Evolutionary conservation across 2,329 filamentous ascomycete genomes (phyloP).

Genomic region (Cytospora piceicola): DNA sequence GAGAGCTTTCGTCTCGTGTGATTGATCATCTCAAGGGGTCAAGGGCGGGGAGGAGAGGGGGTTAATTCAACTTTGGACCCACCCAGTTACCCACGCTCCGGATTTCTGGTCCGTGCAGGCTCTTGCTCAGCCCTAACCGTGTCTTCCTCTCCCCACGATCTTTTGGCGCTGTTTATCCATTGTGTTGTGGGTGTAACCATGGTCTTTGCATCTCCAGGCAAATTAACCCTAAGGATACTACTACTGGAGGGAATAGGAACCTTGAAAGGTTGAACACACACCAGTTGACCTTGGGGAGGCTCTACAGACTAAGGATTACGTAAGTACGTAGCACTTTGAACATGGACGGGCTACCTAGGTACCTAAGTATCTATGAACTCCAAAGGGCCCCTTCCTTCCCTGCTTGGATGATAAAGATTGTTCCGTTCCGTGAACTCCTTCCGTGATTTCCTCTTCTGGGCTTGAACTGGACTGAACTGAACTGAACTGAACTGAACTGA

Average conservation of each 20-base stretch:
- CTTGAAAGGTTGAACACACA: no score
- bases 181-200: neutral
- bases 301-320: neutral
- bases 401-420: neutral
- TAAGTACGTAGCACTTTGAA: neutral
- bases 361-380: no score
- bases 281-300: neutral
- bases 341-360: no score
- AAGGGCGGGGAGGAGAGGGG: no score
- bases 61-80: slow-evolving; percentile 14
- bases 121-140: slow-evolving; percentile 25
- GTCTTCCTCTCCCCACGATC: neutral
- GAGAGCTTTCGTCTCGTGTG: neutral
- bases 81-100: slow-evolving; percentile 27
- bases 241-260: neutral
- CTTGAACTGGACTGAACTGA: neutral
- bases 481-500: neutral
- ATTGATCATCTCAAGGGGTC: slow-evolving; percentile 1
- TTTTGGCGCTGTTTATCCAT: neutral
- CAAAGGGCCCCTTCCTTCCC: neutral
- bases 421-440: neutral
- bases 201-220: neutral
- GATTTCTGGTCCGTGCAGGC: slow-evolving; percentile 27
- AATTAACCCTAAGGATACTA: no score
- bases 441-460: slow-evolving; percentile 1